Base-by-base conservation (phyloP, 2,329 filamentous ascomycete genomes). In the Raffaelea albimanens region DNA sequence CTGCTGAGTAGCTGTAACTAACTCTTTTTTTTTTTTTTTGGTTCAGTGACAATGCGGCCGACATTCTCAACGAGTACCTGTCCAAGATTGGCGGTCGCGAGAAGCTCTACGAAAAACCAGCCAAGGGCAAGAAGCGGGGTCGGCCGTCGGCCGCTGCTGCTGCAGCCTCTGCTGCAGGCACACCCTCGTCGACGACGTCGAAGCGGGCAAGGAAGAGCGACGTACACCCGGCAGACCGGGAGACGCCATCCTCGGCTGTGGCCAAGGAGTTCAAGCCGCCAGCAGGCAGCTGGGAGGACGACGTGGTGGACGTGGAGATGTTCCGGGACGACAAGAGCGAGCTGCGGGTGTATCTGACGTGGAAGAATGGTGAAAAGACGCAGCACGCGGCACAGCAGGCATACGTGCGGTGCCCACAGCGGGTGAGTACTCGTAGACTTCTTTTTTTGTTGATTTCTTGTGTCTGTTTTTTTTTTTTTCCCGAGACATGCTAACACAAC, bases 371-470 rank as follows among this genome's bases (percentile, higher is more conserved):
- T 9, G 70, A 78, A 43, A 89, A 87, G 68, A 86, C 84, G 1
- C 81, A 85, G 58, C 86, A 91, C 57, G 73, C 78, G 10, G 79
- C 86, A 16, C 63, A 71, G 19, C 72, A 82, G 14, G 74, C 89
- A 8, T 86, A 90, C 57, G 75, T 80, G 57, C 82, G 87, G 56
- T 89, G 85, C 55, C 87, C 87, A 0, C 86, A 91, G 59, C 86
- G 83, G 73, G 83, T 84, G 61, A 22, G 47, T 7, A 13, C 25
- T 29, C 13, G 25, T 7, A 29, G 25, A 7, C 13, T 29, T 7
- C 7, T 8, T n/a, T 1, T n/a, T 14, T 23, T 48, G n/a, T n/a
- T n/a, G n/a, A n/a, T n/a, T n/a, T n/a, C n/a, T n/a, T n/a, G n/a
- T n/a, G n/a, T 47, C 38, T 43, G 13, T 34, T 13, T 41, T 19